phyloP scores from a whole-genome alignment of 257 asterid species.

The Solanum peruvianum region DNA sequence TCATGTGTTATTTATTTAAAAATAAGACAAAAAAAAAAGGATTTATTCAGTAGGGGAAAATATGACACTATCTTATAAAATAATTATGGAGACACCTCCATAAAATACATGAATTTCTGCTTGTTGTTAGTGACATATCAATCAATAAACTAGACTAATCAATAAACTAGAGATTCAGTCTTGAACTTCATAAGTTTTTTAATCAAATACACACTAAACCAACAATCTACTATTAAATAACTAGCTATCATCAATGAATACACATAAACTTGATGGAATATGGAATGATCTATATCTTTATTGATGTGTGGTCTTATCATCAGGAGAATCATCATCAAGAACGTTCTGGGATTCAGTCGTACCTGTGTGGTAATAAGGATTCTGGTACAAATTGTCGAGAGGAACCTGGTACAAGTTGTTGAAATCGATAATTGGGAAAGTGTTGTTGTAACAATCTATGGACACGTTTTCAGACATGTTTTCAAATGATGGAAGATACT shows the following conservation, averaged over 20 bases:
- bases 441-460: neutral
- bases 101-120: too few relatives aligned
- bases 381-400: neutral
- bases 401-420: neutral
- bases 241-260: neutral
- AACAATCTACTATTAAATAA: neutral
- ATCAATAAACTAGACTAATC: neutral
- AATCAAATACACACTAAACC: too few relatives aligned
- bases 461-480: neutral
- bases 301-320: too few relatives aligned
- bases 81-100: neutral
- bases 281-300: too few relatives aligned
- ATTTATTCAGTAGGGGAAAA: neutral
- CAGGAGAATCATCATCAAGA: neutral
- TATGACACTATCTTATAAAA: neutral
- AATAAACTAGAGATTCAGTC: neutral
- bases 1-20: too few relatives aligned
- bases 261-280: neutral
- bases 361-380: neutral
- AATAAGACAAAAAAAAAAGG: too few relatives aligned
- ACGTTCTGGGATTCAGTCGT: neutral
- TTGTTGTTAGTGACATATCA: neutral
- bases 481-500: neutral
- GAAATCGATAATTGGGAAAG: neutral
- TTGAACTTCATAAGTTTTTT: neutral